These are phyloP conservation scores for Raphanus raphanistrum DNA, from an alignment of 345 rosid genomes.

Conservation along the genomic window DNA sequence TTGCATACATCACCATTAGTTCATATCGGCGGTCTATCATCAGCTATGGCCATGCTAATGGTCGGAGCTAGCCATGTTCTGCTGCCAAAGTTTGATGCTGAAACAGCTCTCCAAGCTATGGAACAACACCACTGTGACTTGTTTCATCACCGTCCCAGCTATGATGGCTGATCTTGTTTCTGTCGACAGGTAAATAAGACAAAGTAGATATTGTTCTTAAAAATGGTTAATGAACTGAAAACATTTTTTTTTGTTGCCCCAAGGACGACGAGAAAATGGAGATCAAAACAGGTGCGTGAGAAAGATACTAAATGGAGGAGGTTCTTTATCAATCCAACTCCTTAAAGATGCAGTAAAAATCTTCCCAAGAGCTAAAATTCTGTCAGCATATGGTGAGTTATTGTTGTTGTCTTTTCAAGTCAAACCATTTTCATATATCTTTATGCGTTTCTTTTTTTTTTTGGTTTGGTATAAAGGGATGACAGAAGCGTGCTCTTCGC, in stretches of 20 bases:
- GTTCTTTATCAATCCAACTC: conserved; percentile 60
- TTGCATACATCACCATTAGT: conserved; percentile 79
- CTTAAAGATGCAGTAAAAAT: conserved; percentile 43
- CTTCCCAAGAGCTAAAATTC: conserved; percentile 67
- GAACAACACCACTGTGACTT: conserved; percentile 63
- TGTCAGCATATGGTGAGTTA: conserved; percentile 75
- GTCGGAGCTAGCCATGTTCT: conserved; percentile 79
- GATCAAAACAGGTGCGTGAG: conserved; percentile 47
- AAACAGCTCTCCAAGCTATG: conserved; percentile 53
- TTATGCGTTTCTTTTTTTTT: neutral
- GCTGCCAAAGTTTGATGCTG: conserved; percentile 72
- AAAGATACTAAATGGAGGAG: conserved; percentile 86
- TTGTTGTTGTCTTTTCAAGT: conserved; percentile 1
- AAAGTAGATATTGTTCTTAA: neutral
- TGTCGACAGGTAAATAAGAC: conserved; percentile 46
- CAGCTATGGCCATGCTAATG: conserved; percentile 89
- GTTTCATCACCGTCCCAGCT: conserved; percentile 78
- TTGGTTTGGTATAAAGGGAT: conserved; percentile 51
- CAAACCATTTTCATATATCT: neutral
- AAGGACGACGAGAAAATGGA: conserved; percentile 49
- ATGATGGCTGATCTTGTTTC: conserved; percentile 69
- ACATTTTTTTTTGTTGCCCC: too few relatives aligned
- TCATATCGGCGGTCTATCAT: conserved; percentile 88
- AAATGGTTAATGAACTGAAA: neutral
- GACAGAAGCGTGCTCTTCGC: conserved; percentile 88